Evolutionary conservation across 176 grass and related monocot species (phyloP).

Genomic region (Pharus latifolius): DNA sequence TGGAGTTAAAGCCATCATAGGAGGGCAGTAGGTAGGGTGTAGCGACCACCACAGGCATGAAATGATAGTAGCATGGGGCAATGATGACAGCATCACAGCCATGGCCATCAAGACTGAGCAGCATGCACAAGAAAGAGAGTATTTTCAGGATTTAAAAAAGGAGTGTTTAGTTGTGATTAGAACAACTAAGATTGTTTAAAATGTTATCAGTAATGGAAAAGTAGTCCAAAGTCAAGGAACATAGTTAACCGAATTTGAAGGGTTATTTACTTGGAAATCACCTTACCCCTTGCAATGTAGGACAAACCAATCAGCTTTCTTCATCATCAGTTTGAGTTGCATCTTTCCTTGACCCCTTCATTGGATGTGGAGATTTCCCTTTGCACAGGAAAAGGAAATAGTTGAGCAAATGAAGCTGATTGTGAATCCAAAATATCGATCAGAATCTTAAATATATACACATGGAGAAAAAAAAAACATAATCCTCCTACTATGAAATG

Average conservation of each 20-base stretch:
- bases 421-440: background rate
- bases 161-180: too few species aligned
- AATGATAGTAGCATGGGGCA: background rate
- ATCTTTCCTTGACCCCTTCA: slow-evolving; percentile 35
- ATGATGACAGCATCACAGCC: background rate
- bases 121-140: background rate
- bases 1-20: background rate
- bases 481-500: background rate
- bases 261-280: too few species aligned
- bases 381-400: slow-evolving; percentile 3
- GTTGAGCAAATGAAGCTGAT: slow-evolving; percentile 17
- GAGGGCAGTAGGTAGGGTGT: background rate
- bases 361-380: slow-evolving; percentile 44
- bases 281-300: slow-evolving; percentile 22
- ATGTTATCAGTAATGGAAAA: too few species aligned
- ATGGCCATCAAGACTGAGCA: background rate
- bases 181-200: too few species aligned
- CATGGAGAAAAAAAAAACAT: background rate
- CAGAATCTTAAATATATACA: background rate
- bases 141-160: background rate
- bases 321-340: slow-evolving; percentile 59
- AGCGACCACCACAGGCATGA: too few species aligned
- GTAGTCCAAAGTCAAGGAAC: too few species aligned
- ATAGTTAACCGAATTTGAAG: too few species aligned
- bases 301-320: slow-evolving; percentile 48